Evolutionary conservation across 441 rosid species (phyloP), one percentile per base, ranked within the genome.

Genomic region (Biscutella laevigata): DNA sequence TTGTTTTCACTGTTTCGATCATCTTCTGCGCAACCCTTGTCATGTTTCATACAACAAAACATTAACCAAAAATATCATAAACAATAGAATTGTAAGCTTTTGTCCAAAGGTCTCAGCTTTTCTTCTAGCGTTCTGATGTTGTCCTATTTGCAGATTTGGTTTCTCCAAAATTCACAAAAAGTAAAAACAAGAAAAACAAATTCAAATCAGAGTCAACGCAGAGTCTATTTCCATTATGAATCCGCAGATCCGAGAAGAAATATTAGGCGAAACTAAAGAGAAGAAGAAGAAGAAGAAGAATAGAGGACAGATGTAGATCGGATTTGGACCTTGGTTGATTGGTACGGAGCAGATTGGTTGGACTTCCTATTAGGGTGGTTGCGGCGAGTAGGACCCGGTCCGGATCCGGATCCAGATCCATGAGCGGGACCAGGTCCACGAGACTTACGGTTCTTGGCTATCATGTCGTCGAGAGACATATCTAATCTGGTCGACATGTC

Each of bases 391-490:
- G 96, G 96, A 19, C 95, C 94, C 1, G 84, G 62, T 7, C 90
- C 95, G 25, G 83, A 73, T 57, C 74, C 79, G n/a, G 82, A 71
- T 29, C 88, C 94, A 1, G 90, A 53, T 28, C 67, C 69, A 57
- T 60, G 68, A 10, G 72, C 74, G 57, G 87, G 71, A 27, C 34
- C 67, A 3, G 65, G 1, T 47, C 61, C 61, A 37, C 59, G 62
- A 19, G 91, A 71, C 62, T 75, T 83, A 33, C 80, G 84, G 69
- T 69, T 85, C 67, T 51, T 80, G 70, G 83, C 85, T 64, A 91
- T 91, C 72, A 91, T 74, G 41, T 91, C 98, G 42, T 91, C 98
- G 43, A 91, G 91, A 42, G 98, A 82, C 94, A 85, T 85, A 55
- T 91, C 95, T 72, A 91, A 78, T 59, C 90, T 75, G 70, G 79